Conservation (phyloP, 257 asterid species). For the Nicotiana obtusifolia region DNA sequence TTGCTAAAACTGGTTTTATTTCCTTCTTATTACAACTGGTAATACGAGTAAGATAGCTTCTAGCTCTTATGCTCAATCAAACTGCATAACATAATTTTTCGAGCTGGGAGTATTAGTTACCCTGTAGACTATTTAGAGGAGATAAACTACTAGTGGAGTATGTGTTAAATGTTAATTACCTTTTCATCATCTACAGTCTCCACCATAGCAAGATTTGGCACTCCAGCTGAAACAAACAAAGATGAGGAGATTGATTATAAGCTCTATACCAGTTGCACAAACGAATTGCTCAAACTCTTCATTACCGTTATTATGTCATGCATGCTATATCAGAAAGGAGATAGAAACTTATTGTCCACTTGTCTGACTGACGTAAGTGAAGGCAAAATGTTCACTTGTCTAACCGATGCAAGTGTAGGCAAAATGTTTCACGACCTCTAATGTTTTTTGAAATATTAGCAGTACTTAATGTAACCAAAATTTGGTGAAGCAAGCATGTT, state of each 20-base stretch:
- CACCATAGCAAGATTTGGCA: constrained; percentile 87
- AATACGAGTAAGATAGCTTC: background rate
- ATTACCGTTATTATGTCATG: background rate
- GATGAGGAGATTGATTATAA: background rate
- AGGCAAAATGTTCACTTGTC: background rate
- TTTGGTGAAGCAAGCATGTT: background rate
- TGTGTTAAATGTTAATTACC: constrained; percentile 34
- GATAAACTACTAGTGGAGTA: background rate
- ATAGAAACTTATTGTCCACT: background rate
- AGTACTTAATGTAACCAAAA: background rate
- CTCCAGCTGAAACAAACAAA: constrained; percentile 50
- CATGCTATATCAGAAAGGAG: background rate
- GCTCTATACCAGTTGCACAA: background rate
- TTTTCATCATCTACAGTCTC: constrained; percentile 94
- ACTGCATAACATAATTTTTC: background rate
- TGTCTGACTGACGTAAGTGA: background rate
- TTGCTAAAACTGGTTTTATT: background rate
- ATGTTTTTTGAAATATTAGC: background rate
- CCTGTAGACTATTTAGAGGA: background rate
- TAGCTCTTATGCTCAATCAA: background rate
- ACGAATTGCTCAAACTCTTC: background rate
- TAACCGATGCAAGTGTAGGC: background rate
- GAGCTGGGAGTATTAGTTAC: background rate
- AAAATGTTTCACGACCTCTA: background rate
- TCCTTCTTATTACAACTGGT: background rate